phyloP scores from a whole-genome alignment of 2,329 filamentous ascomycete genomes.

The Nemania serpens region DNA sequence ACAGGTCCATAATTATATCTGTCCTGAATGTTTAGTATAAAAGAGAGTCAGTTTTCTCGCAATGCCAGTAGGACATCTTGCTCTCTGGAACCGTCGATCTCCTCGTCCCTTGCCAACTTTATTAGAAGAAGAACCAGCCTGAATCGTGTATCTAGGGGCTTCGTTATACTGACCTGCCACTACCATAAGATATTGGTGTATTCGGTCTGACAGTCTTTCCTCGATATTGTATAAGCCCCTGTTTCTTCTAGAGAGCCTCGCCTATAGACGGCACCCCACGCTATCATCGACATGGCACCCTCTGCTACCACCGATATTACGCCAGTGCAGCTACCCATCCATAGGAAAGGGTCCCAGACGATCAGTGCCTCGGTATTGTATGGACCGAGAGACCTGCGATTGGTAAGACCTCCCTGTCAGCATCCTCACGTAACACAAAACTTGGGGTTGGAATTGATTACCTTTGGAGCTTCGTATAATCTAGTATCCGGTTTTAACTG shows the following conservation, averaged over 20 bases:
- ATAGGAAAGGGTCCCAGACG: constrained; percentile 48
- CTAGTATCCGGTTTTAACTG: constrained; percentile 20
- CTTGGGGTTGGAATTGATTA: constrained; percentile 18
- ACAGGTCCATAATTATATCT: background rate
- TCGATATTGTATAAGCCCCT: background rate
- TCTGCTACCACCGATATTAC: constrained; percentile 51
- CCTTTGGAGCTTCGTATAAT: background rate
- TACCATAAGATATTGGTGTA: background rate
- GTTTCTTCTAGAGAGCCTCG: background rate
- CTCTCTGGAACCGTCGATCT: constrained; percentile 1
- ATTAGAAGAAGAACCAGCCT: no score
- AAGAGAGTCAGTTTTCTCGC: constrained; percentile 22
- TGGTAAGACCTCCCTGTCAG: constrained; percentile 50
- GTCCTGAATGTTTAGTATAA: constrained; percentile 7
- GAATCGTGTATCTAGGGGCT: background rate
- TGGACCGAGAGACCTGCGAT: constrained; percentile 60
- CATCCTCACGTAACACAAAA: constrained; percentile 40
- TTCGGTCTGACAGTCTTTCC: background rate
- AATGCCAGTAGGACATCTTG: constrained; percentile 10
- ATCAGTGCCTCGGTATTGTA: constrained; percentile 61
- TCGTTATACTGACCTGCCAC: background rate
- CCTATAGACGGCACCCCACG: constrained; percentile 35
- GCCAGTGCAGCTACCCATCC: constrained; percentile 51
- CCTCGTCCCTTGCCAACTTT: constrained; percentile 11
- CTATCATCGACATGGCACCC: constrained; percentile 53